These are phyloP conservation scores for Saturnispora saitoi DNA, from an alignment of 805 yeast genomes.

Conservation along the genomic window DNA sequence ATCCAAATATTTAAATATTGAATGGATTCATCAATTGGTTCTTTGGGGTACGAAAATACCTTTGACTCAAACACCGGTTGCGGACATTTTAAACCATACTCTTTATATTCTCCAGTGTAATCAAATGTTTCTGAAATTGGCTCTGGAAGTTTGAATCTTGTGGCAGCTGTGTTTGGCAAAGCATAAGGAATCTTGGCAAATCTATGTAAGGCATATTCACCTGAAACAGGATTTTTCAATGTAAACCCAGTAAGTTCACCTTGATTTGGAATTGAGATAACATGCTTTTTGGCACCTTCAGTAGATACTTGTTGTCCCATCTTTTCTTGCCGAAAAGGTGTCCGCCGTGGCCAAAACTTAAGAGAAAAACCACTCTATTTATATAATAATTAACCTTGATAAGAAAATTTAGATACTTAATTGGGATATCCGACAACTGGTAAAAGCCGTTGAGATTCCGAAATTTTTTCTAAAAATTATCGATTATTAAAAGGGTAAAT, in stretches of 20 bases:
- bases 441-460: too few relatives aligned
- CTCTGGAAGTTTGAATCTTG: constrained; percentile 26
- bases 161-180: constrained; percentile 17
- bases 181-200: constrained; percentile 31
- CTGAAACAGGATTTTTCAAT: constrained; percentile 10
- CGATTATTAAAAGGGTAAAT: background rate
- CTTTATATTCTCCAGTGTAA: constrained; percentile 31
- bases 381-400: too few relatives aligned
- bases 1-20: constrained; percentile 32
- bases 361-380: too few relatives aligned
- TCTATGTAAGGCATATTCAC: constrained; percentile 21
- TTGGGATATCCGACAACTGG: too few relatives aligned
- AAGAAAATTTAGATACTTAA: too few relatives aligned
- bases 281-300: constrained; percentile 16
- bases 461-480: too few relatives aligned
- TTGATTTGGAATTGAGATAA: constrained; percentile 18
- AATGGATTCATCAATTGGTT: constrained; percentile 29
- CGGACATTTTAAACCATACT: constrained; percentile 29
- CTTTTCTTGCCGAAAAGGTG: background rate
- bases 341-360: too few relatives aligned
- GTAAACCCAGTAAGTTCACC: constrained; percentile 27
- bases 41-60: constrained; percentile 14
- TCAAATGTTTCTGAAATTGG: constrained; percentile 28
- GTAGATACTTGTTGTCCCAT: constrained; percentile 16
- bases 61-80: constrained; percentile 29